Conservation (phyloP, 2,329 filamentous ascomycete genomes). For the Myrmaecium sp. region DNA sequence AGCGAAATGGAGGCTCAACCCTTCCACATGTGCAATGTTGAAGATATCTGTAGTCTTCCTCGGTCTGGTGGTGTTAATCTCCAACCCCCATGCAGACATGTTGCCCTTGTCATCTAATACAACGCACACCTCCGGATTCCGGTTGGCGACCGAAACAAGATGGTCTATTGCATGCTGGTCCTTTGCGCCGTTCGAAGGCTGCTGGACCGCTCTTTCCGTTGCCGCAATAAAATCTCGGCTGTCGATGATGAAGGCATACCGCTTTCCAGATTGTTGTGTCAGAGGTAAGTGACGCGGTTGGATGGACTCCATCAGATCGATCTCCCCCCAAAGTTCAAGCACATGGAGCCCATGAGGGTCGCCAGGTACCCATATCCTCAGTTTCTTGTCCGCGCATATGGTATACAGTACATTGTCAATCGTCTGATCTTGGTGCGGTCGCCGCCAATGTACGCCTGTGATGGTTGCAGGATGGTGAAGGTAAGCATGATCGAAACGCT, state of each 20-base stretch:
- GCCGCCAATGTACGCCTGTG: conserved; percentile 75
- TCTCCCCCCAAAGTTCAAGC: conserved; percentile 61
- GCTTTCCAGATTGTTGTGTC: conserved; percentile 24
- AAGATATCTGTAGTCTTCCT: conserved; percentile 56
- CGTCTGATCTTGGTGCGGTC: conserved; percentile 60
- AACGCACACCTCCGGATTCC: conserved; percentile 72
- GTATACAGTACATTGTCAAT: conserved; percentile 84
- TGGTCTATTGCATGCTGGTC: conserved; percentile 64
- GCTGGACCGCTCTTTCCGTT: conserved; percentile 58
- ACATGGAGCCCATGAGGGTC: conserved; percentile 56
- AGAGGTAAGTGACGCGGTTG: conserved; percentile 33
- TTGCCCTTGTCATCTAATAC: conserved; percentile 68
- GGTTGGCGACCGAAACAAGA: conserved; percentile 70
- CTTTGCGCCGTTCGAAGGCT: conserved; percentile 38
- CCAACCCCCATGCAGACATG: conserved; percentile 85
- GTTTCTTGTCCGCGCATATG: conserved; percentile 59
- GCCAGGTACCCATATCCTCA: conserved; percentile 70
- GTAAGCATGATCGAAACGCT: conserved; percentile 80
- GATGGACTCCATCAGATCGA: conserved; percentile 61
- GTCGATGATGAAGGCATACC: conserved; percentile 70
- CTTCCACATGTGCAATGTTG: conserved; percentile 66
- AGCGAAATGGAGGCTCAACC: conserved; percentile 27
- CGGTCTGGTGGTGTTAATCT: conserved; percentile 61
- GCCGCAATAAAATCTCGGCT: conserved; percentile 63
- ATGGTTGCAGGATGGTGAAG: conserved; percentile 68